Percentiles rank a stretch among this genome's conserved stretches.
phyloP scores from a whole-genome alignment of 2,329 filamentous ascomycete genomes.

The Atkinsonella hypoxylon region DNA sequence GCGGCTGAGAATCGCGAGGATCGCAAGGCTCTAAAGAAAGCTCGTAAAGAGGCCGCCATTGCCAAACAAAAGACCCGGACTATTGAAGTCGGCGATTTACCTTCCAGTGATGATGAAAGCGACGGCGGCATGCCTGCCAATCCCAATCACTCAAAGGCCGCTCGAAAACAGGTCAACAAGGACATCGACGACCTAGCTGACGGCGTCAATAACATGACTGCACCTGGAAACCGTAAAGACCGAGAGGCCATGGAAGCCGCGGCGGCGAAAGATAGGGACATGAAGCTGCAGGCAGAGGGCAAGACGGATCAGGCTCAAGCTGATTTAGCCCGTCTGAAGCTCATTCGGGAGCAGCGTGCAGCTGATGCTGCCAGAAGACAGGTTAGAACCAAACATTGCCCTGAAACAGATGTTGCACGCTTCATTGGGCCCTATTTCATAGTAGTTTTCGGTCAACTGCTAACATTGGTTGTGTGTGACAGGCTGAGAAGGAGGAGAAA shows the following conservation, averaged over 20 bases:
- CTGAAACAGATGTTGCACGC: background rate
- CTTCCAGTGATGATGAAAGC: conserved; percentile 55
- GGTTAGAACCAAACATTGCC: conserved; percentile 30
- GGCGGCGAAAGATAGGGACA: conserved; percentile 79
- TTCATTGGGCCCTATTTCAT: background rate
- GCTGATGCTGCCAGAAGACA: conserved; percentile 73
- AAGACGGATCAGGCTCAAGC: conserved; percentile 94
- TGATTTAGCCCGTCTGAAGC: conserved; percentile 69
- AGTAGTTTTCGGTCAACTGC: conserved; percentile 5
- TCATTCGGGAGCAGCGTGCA: conserved; percentile 78
- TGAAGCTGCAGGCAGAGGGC: conserved; percentile 83
- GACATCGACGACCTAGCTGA: conserved; percentile 39
- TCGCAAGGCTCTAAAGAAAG: conserved; percentile 77
- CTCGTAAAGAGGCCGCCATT: conserved; percentile 81
- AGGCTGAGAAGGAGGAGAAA: conserved; percentile 48
- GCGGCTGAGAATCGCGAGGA: conserved; percentile 62
- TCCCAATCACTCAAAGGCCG: conserved; percentile 78
- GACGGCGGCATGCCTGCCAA: conserved; percentile 68
- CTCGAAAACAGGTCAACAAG: conserved; percentile 41
- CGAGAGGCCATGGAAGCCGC: conserved; percentile 72
- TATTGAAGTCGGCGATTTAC: conserved; percentile 77
- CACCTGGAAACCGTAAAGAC: conserved; percentile 39
- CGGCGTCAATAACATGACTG: conserved; percentile 41
- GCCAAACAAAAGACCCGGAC: conserved; percentile 58
- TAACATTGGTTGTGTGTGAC: conserved; percentile 10